Conservation (phyloP, 805 yeast species). For the Torulaspora delbrueckii region DNA sequence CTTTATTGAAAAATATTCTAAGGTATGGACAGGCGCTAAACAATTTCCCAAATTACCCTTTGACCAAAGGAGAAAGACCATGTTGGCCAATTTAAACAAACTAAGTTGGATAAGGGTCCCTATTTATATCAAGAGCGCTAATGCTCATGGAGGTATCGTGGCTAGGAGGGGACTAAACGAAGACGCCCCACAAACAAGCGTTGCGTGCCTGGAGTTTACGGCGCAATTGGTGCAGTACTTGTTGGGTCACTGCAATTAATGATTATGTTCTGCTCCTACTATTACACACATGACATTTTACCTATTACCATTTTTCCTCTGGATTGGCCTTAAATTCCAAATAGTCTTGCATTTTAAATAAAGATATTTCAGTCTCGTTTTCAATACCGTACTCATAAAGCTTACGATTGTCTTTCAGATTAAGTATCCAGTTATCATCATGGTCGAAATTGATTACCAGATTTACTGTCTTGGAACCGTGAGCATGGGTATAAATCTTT, state of each 20-base stretch:
- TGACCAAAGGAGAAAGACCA: constrained; percentile 37
- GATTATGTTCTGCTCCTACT: background rate
- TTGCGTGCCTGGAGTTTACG: constrained; percentile 29
- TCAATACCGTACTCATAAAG: constrained; percentile 53
- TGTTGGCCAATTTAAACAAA: constrained; percentile 51
- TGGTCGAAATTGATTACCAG: constrained; percentile 86
- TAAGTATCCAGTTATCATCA: constrained; percentile 63
- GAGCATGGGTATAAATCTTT: constrained; percentile 91
- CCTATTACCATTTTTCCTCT: constrained; percentile 77
- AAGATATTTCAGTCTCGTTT: constrained; percentile 87
- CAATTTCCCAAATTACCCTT: constrained; percentile 31
- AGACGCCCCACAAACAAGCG: constrained; percentile 26
- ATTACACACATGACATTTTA: constrained; percentile 1
- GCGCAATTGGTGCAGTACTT: constrained; percentile 25
- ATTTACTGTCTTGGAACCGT: constrained; percentile 89
- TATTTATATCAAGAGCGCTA: constrained; percentile 61
- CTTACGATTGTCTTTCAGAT: constrained; percentile 37
- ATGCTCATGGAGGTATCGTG: constrained; percentile 84
- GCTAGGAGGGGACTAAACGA: constrained; percentile 59
- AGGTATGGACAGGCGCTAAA: constrained; percentile 16
- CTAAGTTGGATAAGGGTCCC: constrained; percentile 77
- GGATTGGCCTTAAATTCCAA: constrained; percentile 71
- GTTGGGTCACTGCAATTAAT: constrained; percentile 11
- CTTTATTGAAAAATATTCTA: constrained; percentile 27
- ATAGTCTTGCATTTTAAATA: constrained; percentile 69